phyloP scores from a whole-genome alignment of 352 stramenopile species.

The Globisporangium cylindrosporum region DNA sequence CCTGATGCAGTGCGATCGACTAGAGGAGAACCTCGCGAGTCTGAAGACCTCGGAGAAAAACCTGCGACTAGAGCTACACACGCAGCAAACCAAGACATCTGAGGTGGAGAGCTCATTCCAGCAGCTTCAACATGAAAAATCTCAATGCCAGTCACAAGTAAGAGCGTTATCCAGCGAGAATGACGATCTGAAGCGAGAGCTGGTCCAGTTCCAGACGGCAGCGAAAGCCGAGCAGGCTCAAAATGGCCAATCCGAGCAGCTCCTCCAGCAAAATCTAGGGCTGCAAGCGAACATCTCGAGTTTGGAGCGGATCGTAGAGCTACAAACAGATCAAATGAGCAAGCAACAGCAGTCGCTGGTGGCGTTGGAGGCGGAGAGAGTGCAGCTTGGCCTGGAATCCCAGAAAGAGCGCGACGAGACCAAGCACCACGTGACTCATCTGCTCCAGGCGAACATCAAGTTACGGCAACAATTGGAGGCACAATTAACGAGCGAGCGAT shows the following conservation, averaged over 20 bases:
- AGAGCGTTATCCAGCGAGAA: not conserved
- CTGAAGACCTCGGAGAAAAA: not conserved
- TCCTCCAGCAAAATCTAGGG: slow-evolving; percentile 14
- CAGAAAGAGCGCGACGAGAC: slow-evolving; percentile 22
- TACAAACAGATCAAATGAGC: slow-evolving; percentile 22
- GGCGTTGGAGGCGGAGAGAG: slow-evolving; percentile 16
- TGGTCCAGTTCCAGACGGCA: not conserved
- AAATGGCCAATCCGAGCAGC: not conserved
- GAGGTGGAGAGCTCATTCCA: slow-evolving; percentile 10
- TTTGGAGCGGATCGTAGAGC: slow-evolving; percentile 14
- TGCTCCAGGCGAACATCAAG: slow-evolving; percentile 29
- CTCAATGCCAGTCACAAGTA: not conserved
- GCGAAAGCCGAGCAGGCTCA: slow-evolving; percentile 1
- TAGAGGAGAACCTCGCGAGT: slow-evolving; percentile 8
- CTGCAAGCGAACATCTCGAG: slow-evolving; percentile 14
- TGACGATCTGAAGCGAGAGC: not conserved
- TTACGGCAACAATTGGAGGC: slow-evolving; percentile 25
- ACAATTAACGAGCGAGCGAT: not conserved
- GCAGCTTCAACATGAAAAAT: slow-evolving; percentile 3
- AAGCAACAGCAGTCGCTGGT: slow-evolving; percentile 31
- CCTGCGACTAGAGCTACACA: slow-evolving; percentile 17
- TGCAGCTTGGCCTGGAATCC: not conserved
- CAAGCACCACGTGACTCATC: slow-evolving; percentile 25
- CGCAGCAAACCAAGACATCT: not conserved
- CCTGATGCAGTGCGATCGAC: slow-evolving; percentile 24